Conservation (phyloP, 2,329 filamentous ascomycete species). For the Aquanectria penicillioides region DNA sequence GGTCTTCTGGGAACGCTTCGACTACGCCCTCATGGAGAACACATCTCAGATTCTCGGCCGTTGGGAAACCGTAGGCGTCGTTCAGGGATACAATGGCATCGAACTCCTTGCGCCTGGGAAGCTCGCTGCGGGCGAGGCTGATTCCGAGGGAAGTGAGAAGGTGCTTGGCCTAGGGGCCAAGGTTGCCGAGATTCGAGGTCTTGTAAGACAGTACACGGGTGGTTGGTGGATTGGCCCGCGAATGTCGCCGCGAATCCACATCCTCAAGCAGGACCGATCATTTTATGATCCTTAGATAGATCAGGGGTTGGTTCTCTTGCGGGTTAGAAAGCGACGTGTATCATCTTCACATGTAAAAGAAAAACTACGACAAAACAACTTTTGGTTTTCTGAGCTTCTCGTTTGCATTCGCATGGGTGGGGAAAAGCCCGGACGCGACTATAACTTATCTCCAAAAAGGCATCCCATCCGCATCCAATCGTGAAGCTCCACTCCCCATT, state of each 20-base stretch:
- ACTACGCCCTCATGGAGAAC: constrained; percentile 70
- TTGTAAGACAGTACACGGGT: constrained; percentile 58
- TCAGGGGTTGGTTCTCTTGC: background rate
- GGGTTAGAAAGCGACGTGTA: background rate
- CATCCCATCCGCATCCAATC: constrained; percentile 8
- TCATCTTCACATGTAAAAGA: constrained; percentile 10
- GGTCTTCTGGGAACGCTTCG: constrained; percentile 70
- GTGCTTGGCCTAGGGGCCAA: constrained; percentile 58
- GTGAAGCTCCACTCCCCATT: constrained; percentile 14
- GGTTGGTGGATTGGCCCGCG: constrained; percentile 74
- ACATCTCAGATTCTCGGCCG: constrained; percentile 55
- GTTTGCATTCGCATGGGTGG: constrained; percentile 15
- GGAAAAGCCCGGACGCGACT: background rate
- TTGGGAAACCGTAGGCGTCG: constrained; percentile 67
- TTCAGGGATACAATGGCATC: constrained; percentile 68
- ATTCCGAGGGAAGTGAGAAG: constrained; percentile 26
- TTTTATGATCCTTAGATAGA: constrained; percentile 28
- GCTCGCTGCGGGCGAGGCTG: constrained; percentile 18
- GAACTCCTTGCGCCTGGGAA: constrained; percentile 64
- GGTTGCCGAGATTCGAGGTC: constrained; percentile 51
- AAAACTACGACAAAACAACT: constrained; percentile 4
- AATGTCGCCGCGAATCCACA: constrained; percentile 65
- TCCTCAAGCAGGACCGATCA: constrained; percentile 52
- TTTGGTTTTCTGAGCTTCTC: constrained; percentile 25
- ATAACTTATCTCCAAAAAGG: constrained; percentile 5